These are phyloP conservation scores for Scleromitrula shiraiana DNA, from an alignment of 2,329 filamentous ascomycete species.

Conservation along the genomic window DNA sequence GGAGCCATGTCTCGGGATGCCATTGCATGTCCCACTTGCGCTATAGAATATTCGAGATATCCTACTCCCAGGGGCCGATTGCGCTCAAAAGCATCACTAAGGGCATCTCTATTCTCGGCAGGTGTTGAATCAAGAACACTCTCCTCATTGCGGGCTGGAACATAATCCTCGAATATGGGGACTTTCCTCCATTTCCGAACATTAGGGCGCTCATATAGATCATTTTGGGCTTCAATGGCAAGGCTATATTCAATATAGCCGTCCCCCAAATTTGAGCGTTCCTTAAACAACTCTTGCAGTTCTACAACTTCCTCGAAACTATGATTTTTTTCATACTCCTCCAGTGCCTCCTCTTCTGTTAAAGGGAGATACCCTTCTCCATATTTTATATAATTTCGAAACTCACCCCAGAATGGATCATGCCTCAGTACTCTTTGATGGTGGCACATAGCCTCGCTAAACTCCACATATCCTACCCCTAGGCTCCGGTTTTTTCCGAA, in stretches of 20 bases:
- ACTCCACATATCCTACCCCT: neutral
- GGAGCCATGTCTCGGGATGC: neutral
- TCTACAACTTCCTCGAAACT: too few relatives aligned
- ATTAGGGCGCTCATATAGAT: too few relatives aligned
- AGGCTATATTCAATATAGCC: neutral
- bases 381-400: too few relatives aligned
- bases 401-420: too few relatives aligned
- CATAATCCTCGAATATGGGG: too few relatives aligned
- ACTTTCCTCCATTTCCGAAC: too few relatives aligned
- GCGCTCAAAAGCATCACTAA: neutral
- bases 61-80: neutral
- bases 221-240: neutral
- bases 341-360: too few relatives aligned
- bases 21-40: neutral
- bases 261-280: neutral
- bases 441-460: neutral
- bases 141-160: too few relatives aligned
- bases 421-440: neutral
- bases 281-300: too few relatives aligned
- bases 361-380: too few relatives aligned
- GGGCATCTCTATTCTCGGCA: neutral
- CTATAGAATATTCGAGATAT: constrained; percentile 2
- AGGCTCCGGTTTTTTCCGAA: neutral
- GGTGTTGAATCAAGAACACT: too few relatives aligned
- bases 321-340: too few relatives aligned